phyloP scores from a whole-genome alignment of 441 rosid species.

The Lepidium campestre region DNA sequence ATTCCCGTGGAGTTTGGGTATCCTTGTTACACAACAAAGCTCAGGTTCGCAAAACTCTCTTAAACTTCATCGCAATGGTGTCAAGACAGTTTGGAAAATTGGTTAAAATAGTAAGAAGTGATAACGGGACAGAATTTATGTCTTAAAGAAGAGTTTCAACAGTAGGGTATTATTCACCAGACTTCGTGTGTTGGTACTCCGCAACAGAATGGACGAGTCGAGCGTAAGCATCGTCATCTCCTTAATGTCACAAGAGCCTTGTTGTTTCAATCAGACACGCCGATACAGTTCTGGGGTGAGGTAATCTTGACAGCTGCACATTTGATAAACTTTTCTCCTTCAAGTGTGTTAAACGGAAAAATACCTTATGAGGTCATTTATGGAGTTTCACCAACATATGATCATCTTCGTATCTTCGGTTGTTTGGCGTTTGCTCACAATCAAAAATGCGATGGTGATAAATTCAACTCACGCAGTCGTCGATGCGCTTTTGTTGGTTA shows the following conservation, averaged over 20 bases:
- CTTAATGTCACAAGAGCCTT: neutral
- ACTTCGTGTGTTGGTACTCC: neutral
- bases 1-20: neutral
- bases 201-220: neutral
- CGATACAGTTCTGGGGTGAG: no score
- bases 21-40: neutral
- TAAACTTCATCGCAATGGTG: neutral
- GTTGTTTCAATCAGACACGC: no score
- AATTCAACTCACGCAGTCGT: no score
- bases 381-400: no score
- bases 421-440: no score
- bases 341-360: no score
- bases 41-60: neutral
- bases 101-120: neutral
- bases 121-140: neutral
- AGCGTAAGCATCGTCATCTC: neutral
- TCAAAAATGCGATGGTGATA: no score
- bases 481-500: no score
- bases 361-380: no score
- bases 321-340: no score
- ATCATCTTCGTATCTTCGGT: no score
- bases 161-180: neutral
- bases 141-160: neutral
- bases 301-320: no score
- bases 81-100: neutral